Evolutionary conservation across 1,284 basidiomycete genomes (phyloP).

Genomic region (Puccinia triticina): DNA sequence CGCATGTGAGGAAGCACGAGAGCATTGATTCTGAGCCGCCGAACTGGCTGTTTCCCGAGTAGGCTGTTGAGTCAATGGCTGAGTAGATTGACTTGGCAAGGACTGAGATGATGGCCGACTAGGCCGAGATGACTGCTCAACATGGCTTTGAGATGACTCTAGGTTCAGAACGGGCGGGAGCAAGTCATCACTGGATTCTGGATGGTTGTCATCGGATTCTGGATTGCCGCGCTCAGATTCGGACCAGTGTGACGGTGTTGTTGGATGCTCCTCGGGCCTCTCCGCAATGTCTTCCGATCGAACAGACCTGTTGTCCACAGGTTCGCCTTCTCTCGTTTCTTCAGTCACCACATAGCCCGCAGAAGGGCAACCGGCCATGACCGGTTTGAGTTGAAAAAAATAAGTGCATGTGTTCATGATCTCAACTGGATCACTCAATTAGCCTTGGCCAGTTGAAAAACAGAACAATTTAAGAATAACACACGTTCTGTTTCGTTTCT

Average conservation of each 20-base stretch:
- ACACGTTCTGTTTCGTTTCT: not conserved
- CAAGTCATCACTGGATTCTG: too few species aligned
- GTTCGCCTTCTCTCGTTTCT: not conserved
- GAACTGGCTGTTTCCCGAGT: not conserved
- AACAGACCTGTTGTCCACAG: not conserved
- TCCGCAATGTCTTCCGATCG: not conserved
- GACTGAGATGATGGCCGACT: not conserved
- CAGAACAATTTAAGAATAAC: not conserved
- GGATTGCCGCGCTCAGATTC: not conserved
- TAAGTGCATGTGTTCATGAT: not conserved
- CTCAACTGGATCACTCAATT: not conserved
- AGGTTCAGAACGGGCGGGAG: not conserved
- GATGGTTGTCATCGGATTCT: not conserved
- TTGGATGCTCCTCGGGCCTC: not conserved
- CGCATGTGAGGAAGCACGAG: not conserved
- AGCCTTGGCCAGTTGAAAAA: not conserved
- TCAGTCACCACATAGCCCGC: not conserved
- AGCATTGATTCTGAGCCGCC: too few species aligned
- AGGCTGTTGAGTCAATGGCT: too few species aligned
- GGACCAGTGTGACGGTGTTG: not conserved
- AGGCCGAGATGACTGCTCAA: not conserved
- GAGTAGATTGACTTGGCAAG: too few species aligned
- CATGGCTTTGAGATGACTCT: not conserved
- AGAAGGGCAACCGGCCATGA: not conserved
- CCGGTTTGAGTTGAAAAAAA: not conserved